Conservation (phyloP, 805 yeast genomes). For the Candida endomychidarum region DNA sequence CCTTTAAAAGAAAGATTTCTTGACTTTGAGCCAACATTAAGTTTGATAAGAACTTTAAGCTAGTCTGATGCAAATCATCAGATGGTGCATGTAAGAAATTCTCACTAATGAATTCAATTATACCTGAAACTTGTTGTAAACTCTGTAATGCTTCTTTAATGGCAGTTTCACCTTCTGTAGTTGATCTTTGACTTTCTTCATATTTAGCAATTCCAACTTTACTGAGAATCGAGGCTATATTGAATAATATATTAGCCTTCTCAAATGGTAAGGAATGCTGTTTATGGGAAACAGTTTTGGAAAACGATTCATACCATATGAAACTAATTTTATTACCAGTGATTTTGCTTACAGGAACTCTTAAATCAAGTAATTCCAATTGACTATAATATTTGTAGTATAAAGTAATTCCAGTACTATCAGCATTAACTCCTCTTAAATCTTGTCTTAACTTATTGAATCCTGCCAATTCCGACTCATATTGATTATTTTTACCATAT, state of each 20-base stretch:
- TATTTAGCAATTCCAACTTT: conserved; percentile 44
- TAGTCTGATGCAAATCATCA: conserved; percentile 67
- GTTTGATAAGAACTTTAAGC: conserved; percentile 60
- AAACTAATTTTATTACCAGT: conserved; percentile 52
- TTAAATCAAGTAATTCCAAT: conserved; percentile 72
- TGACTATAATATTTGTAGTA: conserved; percentile 76
- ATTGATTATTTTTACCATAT: conserved; percentile 63
- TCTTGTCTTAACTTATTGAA: conserved; percentile 63
- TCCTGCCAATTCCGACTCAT: conserved; percentile 51
- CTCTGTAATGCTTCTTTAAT: conserved; percentile 58
- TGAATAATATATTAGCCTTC: conserved; percentile 81
- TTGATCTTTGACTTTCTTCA: conserved; percentile 25
- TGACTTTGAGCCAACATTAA: conserved; percentile 86
- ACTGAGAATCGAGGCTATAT: conserved; percentile 65
- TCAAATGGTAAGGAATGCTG: conserved; percentile 86
- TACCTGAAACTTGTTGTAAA: conserved; percentile 77
- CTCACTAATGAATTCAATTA: conserved; percentile 67
- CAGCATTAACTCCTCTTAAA: conserved; percentile 48
- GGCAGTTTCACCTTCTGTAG: conserved; percentile 34
- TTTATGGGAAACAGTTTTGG: conserved; percentile 43
- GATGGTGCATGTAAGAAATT: conserved; percentile 90
- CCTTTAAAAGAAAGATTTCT: conserved; percentile 71
- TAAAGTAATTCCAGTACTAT: conserved; percentile 48
- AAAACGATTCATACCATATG: conserved; percentile 79
- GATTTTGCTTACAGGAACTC: conserved; percentile 65